These are phyloP conservation scores for Prosopis cineraria DNA, from an alignment of 306 rosid genomes.

Conservation along the genomic window DNA sequence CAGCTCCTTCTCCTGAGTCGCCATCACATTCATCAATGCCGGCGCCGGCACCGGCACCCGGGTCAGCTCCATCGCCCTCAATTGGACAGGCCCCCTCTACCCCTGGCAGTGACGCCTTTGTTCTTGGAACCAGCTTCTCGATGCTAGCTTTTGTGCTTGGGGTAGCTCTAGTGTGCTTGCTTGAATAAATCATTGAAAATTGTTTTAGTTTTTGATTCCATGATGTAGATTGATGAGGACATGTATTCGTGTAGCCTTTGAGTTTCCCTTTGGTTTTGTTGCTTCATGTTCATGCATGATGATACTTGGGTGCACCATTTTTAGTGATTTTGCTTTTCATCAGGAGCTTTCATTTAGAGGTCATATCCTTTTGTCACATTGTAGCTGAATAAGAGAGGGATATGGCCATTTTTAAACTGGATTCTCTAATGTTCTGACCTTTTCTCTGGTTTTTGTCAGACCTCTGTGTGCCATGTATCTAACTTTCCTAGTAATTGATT, in stretches of 20 bases:
- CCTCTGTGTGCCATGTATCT: background rate
- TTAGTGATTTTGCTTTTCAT: slow-evolving; percentile 29
- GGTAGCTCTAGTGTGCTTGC: slow-evolving; percentile 38
- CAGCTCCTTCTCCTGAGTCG: background rate
- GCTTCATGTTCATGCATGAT: slow-evolving; percentile 20
- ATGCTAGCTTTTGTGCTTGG: slow-evolving; percentile 36
- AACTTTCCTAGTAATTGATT: background rate
- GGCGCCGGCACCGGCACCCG: background rate
- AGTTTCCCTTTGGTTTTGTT: background rate
- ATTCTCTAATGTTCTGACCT: background rate
- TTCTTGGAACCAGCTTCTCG: slow-evolving; percentile 38
- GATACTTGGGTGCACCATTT: slow-evolving; percentile 36
- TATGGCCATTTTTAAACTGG: slow-evolving; percentile 22
- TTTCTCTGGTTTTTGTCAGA: background rate
- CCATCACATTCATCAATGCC: background rate
- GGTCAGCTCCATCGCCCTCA: background rate
- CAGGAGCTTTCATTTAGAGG: slow-evolving; percentile 18
- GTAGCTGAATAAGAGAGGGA: slow-evolving; percentile 46
- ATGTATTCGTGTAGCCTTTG: slow-evolving; percentile 34
- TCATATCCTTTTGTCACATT: background rate
- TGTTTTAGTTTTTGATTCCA: slow-evolving; percentile 6
- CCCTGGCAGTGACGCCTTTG: background rate
- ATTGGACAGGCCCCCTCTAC: background rate
- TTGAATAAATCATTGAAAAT: background rate
- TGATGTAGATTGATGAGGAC: slow-evolving; percentile 24